A percentile compares a stretch with the other conserved stretches of the same genome.
These are phyloP conservation scores for Yueomyces sp. DNA, from an alignment of 805 yeast species.

Conservation along the genomic window DNA sequence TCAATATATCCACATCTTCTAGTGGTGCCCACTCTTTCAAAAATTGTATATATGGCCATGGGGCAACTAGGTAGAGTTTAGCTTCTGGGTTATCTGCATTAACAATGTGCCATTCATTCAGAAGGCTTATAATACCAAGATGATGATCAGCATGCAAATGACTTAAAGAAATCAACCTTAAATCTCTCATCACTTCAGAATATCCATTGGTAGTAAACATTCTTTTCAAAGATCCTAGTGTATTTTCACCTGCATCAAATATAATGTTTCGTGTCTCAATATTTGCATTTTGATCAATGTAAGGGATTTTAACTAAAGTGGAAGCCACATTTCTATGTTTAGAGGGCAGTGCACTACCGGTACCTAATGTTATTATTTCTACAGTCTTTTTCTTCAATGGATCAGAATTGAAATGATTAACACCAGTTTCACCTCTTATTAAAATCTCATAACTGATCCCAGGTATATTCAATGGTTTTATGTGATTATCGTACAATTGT, in stretches of 20 bases:
- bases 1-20: conserved; percentile 30
- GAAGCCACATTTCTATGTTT: conserved; percentile 75
- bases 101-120: conserved; percentile 49
- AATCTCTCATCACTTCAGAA: conserved; percentile 38
- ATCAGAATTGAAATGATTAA: conserved; percentile 23
- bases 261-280: conserved; percentile 34
- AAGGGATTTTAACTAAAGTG: conserved; percentile 63
- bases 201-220: conserved; percentile 37
- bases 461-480: conserved; percentile 17
- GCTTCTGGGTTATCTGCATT: conserved; percentile 26
- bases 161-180: conserved; percentile 56
- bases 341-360: conserved; percentile 87
- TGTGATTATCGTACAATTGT: conserved; percentile 12
- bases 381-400: conserved; percentile 35
- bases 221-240: conserved; percentile 59
- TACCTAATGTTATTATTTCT: conserved; percentile 70
- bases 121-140: conserved; percentile 61
- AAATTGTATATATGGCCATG: conserved; percentile 61
- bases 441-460: conserved; percentile 10
- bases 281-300: conserved; percentile 19
- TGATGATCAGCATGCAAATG: conserved; percentile 98
- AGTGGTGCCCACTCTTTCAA: conserved; percentile 52
- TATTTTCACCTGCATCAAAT: conserved; percentile 93
- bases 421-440: conserved; percentile 18
- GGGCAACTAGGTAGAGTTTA: conserved; percentile 49